A percentile compares a stretch with the other conserved stretches of the same genome.
Evolutionary conservation across 805 yeast species (phyloP).

Genomic region (Isabelozyma heimii): DNA sequence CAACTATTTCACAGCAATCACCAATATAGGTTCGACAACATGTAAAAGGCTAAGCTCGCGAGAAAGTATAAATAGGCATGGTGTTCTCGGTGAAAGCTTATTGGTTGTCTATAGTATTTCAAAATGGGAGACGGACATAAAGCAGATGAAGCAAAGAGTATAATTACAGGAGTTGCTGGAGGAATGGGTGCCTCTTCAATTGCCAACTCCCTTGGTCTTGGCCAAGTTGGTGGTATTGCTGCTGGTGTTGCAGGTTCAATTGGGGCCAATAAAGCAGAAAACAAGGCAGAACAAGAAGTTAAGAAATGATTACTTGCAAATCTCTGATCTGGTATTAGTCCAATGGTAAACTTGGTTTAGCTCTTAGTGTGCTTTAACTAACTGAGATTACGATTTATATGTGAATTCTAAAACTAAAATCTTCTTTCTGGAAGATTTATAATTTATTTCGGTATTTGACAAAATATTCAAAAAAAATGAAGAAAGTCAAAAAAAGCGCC

Average conservation of each 20-base stretch:
- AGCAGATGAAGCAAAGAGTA: slow-evolving; percentile 3
- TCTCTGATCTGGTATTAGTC: no score
- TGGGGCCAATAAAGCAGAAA: slow-evolving; percentile 22
- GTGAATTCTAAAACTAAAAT: no score
- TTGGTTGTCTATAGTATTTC: not conserved
- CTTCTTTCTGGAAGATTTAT: no score
- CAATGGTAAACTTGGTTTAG: no score
- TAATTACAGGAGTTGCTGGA: slow-evolving; percentile 8
- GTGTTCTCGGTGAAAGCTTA: not conserved
- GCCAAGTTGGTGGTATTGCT: slow-evolving; percentile 23
- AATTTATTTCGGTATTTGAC: no score
- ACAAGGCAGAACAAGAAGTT: slow-evolving; percentile 15
- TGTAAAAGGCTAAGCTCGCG: not conserved
- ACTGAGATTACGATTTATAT: no score
- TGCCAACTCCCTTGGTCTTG: slow-evolving; percentile 18
- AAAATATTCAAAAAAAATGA: no score
- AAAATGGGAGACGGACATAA: slow-evolving; percentile 8
- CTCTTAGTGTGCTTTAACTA: no score
- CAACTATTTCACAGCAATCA: not conserved
- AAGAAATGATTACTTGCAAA: not conserved
- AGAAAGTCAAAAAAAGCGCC: no score
- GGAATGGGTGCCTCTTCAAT: slow-evolving; percentile 23
- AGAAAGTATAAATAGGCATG: not conserved
- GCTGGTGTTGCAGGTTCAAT: slow-evolving; percentile 23
- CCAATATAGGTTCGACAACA: not conserved